Conservation (phyloP, 441 rosid species). For the Arabidopsis lyrata region DNA sequence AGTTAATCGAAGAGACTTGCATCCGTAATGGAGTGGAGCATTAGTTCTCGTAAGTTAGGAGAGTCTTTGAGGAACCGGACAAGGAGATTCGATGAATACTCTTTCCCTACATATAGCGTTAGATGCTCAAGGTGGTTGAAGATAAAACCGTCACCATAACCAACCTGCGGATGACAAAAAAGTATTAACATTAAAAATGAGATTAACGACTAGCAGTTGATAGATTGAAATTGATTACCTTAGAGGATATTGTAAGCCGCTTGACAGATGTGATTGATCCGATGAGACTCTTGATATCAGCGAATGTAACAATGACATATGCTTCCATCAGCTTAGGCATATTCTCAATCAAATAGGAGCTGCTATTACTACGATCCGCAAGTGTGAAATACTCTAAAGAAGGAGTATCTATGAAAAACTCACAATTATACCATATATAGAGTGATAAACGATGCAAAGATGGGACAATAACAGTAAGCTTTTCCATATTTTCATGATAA, state of each 20-base stretch:
- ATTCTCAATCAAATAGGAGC: not conserved
- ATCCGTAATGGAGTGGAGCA: not conserved
- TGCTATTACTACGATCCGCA: not conserved
- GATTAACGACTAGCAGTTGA: not conserved
- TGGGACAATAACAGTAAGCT: not conserved
- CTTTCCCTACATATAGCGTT: not conserved
- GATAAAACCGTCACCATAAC: not conserved
- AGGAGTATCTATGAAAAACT: not conserved
- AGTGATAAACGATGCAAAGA: not conserved
- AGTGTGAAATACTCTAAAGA: not conserved
- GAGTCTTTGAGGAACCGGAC: not conserved
- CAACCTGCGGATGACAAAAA: not conserved
- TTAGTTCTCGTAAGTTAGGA: not conserved
- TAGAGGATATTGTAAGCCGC: not conserved
- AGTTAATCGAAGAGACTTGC: not conserved
- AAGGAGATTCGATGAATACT: not conserved
- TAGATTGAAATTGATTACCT: not conserved
- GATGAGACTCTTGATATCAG: not conserved
- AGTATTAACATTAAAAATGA: not conserved
- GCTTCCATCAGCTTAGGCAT: not conserved
- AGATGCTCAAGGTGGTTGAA: not conserved
- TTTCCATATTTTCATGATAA: not conserved
- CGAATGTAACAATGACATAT: not conserved
- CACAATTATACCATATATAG: not conserved
- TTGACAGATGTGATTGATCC: not conserved